Evolutionary conservation across 2,329 filamentous ascomycete genomes (phyloP).

Genomic region (Rosellinia necatrix): DNA sequence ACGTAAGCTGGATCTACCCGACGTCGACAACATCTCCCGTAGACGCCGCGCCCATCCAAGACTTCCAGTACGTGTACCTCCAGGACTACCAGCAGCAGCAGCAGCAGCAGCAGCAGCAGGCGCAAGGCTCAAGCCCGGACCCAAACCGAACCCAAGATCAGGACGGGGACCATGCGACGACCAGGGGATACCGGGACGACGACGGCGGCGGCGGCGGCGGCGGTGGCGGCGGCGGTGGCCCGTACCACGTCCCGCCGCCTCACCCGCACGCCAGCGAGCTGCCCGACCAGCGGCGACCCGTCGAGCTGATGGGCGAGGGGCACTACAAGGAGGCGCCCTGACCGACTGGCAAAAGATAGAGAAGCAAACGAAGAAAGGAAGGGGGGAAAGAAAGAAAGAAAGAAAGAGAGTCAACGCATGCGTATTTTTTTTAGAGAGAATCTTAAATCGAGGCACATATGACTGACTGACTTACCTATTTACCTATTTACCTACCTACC

Average conservation of each 20-base stretch:
- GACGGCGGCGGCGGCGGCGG: no score
- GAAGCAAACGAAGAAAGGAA: no score
- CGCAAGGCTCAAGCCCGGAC: not conserved
- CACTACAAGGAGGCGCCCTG: conserved; percentile 38
- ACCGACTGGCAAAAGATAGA: not conserved
- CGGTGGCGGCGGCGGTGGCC: no score
- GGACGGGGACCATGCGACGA: not conserved
- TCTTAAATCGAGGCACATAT: no score
- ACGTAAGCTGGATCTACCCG: conserved; percentile 8
- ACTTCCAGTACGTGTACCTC: conserved; percentile 14
- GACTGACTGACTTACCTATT: no score
- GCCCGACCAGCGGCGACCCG: conserved; percentile 37
- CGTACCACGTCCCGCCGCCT: conserved; percentile 14
- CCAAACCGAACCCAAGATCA: conserved; percentile 11
- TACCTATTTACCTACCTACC: no score
- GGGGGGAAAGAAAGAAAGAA: no score
- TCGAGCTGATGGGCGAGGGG: conserved; percentile 45
- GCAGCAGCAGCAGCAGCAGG: not conserved
- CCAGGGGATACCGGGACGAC: not conserved
- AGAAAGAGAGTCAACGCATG: not conserved
- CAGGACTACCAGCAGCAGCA: conserved; percentile 13
- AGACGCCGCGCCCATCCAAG: not conserved
- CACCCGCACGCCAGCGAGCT: conserved; percentile 40
- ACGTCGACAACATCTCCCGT: not conserved
- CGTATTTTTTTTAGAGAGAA: not conserved